Percentiles rank a stretch among this genome's conserved stretches.
phyloP scores from a whole-genome alignment of 495 filamentous ascomycete genomes.

The Neurospora tetraspora region DNA sequence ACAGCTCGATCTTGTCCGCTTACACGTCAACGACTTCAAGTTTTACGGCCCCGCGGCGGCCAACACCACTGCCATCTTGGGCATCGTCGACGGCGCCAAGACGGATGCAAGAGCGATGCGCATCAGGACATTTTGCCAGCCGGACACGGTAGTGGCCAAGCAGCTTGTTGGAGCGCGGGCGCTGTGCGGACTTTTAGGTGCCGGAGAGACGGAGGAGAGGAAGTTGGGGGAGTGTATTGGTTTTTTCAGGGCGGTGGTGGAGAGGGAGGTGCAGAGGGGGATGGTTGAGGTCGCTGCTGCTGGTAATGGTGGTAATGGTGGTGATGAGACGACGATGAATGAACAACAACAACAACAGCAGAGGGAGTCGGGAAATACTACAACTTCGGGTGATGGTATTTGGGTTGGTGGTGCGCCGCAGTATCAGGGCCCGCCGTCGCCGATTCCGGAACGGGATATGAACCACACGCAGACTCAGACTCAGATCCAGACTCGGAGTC shows the following conservation, averaged over 20 bases:
- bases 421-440: not conserved
- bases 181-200: slow-evolving; percentile 27
- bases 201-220: slow-evolving; percentile 21
- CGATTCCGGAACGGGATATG: not conserved
- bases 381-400: not conserved
- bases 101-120: slow-evolving; percentile 29
- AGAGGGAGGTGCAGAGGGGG: slow-evolving; percentile 14
- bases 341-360: not conserved
- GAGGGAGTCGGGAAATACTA: not conserved
- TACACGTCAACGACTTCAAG: slow-evolving; percentile 31
- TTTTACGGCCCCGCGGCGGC: slow-evolving; percentile 29
- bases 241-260: slow-evolving; percentile 28
- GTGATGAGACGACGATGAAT: not conserved
- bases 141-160: slow-evolving; percentile 38
- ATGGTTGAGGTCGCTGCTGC: not conserved
- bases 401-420: not conserved
- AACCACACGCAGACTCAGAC: not conserved
- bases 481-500: not conserved
- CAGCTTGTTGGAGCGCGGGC: slow-evolving; percentile 31
- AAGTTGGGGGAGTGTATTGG: slow-evolving; percentile 25
- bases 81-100: slow-evolving; percentile 31
- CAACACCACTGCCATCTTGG: slow-evolving; percentile 13
- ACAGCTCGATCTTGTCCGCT: slow-evolving; percentile 32
- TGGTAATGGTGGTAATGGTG: not conserved
- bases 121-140: slow-evolving; percentile 35